Evolutionary conservation across 257 asterid genomes (phyloP).

Genomic region (Solanum lycopersicoides): DNA sequence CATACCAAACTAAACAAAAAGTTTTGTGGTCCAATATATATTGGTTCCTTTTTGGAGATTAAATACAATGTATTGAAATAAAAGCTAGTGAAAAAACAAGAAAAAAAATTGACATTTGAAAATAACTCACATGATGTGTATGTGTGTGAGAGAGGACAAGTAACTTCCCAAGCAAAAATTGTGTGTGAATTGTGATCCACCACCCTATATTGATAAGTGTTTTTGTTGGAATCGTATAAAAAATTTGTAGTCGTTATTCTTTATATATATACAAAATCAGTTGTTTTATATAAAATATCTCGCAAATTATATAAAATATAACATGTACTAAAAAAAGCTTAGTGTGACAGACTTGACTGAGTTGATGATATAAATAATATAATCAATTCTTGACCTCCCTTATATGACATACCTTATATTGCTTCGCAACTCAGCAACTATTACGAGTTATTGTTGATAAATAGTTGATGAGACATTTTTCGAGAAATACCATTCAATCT

Average conservation of each 20-base stretch:
- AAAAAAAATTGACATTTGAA: background rate
- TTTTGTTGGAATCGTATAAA: background rate
- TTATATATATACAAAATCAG: background rate
- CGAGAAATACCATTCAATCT: background rate
- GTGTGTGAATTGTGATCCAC: background rate
- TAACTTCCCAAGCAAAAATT: background rate
- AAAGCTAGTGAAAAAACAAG: background rate
- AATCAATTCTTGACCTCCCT: background rate
- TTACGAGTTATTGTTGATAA: background rate
- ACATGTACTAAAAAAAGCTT: too few species aligned
- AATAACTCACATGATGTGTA: background rate
- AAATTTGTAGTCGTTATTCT: background rate
- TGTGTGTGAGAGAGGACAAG: background rate
- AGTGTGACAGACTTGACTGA: background rate
- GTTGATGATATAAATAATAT: too few species aligned
- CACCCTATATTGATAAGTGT: background rate
- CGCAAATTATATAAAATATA: too few species aligned
- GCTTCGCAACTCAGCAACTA: background rate
- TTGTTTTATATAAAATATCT: fast-evolving
- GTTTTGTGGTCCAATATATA: background rate
- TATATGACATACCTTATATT: background rate
- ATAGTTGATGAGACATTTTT: background rate
- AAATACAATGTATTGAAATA: background rate
- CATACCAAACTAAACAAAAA: background rate
- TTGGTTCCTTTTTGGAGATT: background rate